A percentile compares a stretch with the other conserved stretches of the same genome.
Conservation (phyloP, 73 alveolate species). For the Paramecium biaurelia region DNA sequence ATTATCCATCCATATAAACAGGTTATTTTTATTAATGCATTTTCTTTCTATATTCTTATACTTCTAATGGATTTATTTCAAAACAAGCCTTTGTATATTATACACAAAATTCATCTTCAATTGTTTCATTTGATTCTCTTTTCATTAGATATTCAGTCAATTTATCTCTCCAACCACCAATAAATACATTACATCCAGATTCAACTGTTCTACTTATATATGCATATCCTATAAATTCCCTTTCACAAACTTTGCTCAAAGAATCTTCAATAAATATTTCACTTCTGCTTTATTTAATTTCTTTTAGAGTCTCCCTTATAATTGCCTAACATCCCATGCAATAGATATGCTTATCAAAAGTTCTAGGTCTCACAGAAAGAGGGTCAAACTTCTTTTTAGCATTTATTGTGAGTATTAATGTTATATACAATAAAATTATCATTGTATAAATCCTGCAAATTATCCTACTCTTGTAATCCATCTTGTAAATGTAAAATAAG, state of each 20-base stretch:
- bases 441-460: background rate
- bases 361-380: background rate
- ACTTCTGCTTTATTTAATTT: background rate
- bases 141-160: background rate
- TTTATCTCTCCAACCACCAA: background rate
- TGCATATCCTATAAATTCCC: constrained; percentile 1
- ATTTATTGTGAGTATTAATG: background rate
- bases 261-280: background rate
- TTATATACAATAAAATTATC: constrained; percentile 17
- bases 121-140: constrained; percentile 8
- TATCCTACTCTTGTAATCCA: background rate
- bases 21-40: background rate
- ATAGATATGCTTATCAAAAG: constrained; percentile 34
- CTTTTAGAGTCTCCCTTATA: background rate
- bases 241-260: background rate
- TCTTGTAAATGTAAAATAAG: background rate
- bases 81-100: background rate
- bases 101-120: constrained; percentile 28
- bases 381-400: background rate
- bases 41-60: constrained; percentile 4
- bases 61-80: constrained; percentile 15
- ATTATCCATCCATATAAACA: background rate
- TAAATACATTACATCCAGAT: constrained; percentile 35
- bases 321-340: constrained; percentile 1
- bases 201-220: background rate